Evolutionary conservation across 768 basidiomycete genomes (phyloP).

Genomic region (Pleurotus eryngii): DNA sequence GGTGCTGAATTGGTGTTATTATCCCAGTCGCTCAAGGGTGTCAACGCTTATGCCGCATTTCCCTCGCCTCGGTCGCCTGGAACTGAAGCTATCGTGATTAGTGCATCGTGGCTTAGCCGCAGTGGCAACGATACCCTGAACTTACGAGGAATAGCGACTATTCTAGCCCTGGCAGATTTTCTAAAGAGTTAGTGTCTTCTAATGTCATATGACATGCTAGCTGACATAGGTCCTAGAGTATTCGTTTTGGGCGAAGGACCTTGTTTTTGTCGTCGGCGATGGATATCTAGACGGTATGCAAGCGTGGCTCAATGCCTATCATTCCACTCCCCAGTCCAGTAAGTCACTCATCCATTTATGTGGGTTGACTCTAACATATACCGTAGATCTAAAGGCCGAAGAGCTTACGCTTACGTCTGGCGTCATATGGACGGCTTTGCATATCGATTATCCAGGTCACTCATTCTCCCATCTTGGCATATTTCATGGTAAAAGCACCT

Average conservation of each 20-base stretch:
- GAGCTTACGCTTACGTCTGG: conserved; percentile 68
- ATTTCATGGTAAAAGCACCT: conserved; percentile 77
- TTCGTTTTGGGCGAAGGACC: conserved; percentile 93
- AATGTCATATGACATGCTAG: neutral
- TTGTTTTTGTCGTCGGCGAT: conserved; percentile 87
- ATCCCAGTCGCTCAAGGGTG: conserved; percentile 53
- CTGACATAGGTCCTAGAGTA: conserved; percentile 46
- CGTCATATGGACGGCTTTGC: conserved; percentile 93
- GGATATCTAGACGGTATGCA: conserved; percentile 89
- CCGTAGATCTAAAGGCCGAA: conserved; percentile 63
- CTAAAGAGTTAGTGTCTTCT: conserved; percentile 59
- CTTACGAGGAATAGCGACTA: conserved; percentile 80
- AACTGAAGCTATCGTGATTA: conserved; percentile 86
- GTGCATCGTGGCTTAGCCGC: conserved; percentile 85
- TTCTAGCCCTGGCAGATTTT: conserved; percentile 81
- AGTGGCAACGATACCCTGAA: conserved; percentile 61
- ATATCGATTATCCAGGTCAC: conserved; percentile 94
- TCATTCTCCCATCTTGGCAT: conserved; percentile 96
- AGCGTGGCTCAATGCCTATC: conserved; percentile 86
- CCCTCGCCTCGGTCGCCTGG: conserved; percentile 90
- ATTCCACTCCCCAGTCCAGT: conserved; percentile 69
- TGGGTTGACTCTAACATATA: too few relatives aligned
- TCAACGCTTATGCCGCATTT: conserved; percentile 80
- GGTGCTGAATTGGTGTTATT: conserved; percentile 4
- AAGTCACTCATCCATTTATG: conserved; percentile 1